phyloP scores from a whole-genome alignment of 2,329 filamentous ascomycete genomes.

The Seiridium cupressi region DNA sequence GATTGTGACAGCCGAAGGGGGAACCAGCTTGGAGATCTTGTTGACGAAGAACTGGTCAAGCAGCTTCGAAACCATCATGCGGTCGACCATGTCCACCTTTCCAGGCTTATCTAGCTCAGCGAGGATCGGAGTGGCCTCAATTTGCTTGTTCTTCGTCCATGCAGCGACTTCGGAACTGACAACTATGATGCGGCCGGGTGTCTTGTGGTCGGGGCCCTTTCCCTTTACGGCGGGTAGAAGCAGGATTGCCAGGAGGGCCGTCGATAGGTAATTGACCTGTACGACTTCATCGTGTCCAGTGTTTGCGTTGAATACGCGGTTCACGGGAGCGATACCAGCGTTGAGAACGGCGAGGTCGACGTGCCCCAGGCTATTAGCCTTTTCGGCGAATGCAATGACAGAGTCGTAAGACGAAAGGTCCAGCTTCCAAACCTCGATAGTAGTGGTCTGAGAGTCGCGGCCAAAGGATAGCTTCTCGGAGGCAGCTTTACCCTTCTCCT shows the following conservation, averaged over 20 bases:
- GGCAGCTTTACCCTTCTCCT: no score
- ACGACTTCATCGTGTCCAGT: slow-evolving; percentile 2
- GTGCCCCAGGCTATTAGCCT: no score
- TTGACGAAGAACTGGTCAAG: slow-evolving; percentile 31
- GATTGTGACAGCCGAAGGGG: slow-evolving; percentile 16
- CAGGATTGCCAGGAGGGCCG: background rate
- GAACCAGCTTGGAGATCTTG: slow-evolving; percentile 25
- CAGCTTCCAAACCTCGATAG: no score
- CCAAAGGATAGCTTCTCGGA: no score
- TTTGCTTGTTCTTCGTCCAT: background rate
- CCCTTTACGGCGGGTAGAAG: background rate
- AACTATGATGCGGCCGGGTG: slow-evolving; percentile 12
- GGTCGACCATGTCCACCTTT: slow-evolving; percentile 12
- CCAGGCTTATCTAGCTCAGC: slow-evolving; percentile 15
- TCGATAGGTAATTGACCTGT: slow-evolving; percentile 3
- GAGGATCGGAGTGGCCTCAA: slow-evolving; percentile 5
- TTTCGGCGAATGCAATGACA: no score
- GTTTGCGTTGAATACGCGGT: slow-evolving; percentile 1
- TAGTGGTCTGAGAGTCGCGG: no score
- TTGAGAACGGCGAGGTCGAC: no score
- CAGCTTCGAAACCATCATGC: slow-evolving; percentile 24
- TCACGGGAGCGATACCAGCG: slow-evolving; percentile 3
- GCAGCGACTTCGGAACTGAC: slow-evolving; percentile 8
- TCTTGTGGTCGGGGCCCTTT: background rate
- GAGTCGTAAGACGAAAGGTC: no score